Evolutionary conservation across 2,329 filamentous ascomycete species (phyloP).

Genomic region (Penicillium polonicum): DNA sequence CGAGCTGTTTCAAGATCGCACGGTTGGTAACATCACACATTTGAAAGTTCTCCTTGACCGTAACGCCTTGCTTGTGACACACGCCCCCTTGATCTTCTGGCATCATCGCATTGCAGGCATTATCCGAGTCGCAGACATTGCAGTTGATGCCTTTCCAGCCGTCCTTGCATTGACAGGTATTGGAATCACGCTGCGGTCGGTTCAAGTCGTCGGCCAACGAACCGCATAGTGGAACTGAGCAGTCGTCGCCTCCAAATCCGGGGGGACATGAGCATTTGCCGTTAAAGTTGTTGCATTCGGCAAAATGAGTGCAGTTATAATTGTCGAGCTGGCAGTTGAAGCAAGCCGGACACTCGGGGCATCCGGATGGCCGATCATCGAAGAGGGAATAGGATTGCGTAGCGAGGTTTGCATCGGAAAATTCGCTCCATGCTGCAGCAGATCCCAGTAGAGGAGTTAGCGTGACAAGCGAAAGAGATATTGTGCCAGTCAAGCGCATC

Average conservation of each 20-base stretch:
- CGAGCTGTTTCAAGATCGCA: constrained; percentile 85
- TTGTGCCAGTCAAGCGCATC: constrained; percentile 29
- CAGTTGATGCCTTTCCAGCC: constrained; percentile 98
- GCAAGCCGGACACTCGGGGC: constrained; percentile 53
- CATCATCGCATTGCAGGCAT: constrained; percentile 86
- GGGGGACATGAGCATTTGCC: constrained; percentile 90
- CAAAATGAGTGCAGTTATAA: constrained; percentile 88
- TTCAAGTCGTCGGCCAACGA: constrained; percentile 79
- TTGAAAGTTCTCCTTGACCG: constrained; percentile 93
- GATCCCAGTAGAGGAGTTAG: constrained; percentile 27
- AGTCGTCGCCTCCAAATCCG: constrained; percentile 93
- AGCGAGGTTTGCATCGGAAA: constrained; percentile 60
- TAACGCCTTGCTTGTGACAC: constrained; percentile 87
- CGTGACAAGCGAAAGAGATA: constrained; percentile 27
- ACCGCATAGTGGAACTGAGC: constrained; percentile 86
- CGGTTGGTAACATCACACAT: constrained; percentile 97
- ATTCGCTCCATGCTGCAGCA: constrained; percentile 47
- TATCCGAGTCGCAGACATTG: constrained; percentile 84
- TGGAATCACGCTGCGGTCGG: constrained; percentile 68
- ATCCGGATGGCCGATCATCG: constrained; percentile 63
- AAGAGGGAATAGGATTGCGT: constrained; percentile 68
- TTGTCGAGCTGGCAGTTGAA: constrained; percentile 97
- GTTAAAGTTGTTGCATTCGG: constrained; percentile 81
- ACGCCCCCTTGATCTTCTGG: constrained; percentile 76
- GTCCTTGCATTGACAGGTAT: constrained; percentile 79